These are phyloP conservation scores for Periconia digitata DNA, from an alignment of 2,329 filamentous ascomycete species.

Conservation along the genomic window DNA sequence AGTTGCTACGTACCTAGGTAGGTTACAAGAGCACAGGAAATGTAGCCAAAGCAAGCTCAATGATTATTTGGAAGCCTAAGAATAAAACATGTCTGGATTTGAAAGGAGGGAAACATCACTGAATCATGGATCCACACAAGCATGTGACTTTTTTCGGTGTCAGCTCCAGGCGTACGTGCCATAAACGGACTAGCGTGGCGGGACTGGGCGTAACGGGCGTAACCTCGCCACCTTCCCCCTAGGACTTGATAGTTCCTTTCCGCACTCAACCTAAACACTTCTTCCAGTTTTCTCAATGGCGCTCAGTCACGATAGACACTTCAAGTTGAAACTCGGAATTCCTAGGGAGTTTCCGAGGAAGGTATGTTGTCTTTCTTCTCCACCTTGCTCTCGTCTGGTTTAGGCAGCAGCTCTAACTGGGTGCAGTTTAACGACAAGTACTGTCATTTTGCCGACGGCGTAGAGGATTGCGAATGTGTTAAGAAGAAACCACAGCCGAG, in stretches of 20 bases:
- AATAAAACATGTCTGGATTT: too few relatives aligned
- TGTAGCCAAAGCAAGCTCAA: too few relatives aligned
- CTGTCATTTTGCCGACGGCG: conserved; percentile 1
- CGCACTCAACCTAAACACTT: not conserved
- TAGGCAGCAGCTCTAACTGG: not conserved
- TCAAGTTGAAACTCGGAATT: not conserved
- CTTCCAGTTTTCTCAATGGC: not conserved
- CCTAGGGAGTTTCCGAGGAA: conserved; percentile 1
- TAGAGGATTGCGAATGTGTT: conserved; percentile 1
- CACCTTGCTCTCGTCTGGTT: not conserved
- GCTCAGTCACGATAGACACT: conserved; percentile 1
- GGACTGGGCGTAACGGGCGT: not conserved
- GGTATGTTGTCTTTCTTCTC: not conserved
- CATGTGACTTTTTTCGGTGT: too few relatives aligned
- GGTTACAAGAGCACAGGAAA: too few relatives aligned
- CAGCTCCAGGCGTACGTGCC: too few relatives aligned
- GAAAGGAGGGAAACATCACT: too few relatives aligned
- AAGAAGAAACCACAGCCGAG: not conserved
- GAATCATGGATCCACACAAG: too few relatives aligned
- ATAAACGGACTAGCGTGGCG: too few relatives aligned
- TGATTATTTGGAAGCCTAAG: too few relatives aligned
- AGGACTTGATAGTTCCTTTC: not conserved
- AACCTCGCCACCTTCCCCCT: not conserved
- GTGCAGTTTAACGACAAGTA: not conserved
- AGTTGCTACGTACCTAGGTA: too few relatives aligned